Conservation (phyloP, 768 basidiomycete species). For the Postia placenta region DNA sequence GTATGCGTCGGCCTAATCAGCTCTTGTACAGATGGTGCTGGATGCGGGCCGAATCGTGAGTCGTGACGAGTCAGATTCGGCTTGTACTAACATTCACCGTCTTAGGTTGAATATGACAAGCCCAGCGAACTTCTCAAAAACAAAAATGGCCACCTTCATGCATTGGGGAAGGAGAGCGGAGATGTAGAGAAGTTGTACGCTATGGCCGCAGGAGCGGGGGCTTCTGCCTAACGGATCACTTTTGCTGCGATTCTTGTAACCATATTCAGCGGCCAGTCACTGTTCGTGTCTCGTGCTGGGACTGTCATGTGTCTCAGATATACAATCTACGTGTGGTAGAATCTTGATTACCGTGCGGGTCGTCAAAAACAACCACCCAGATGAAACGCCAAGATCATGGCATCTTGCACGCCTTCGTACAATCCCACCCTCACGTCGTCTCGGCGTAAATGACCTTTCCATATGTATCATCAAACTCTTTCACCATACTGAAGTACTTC, state of each 20-base stretch:
- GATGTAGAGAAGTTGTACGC: constrained; percentile 30
- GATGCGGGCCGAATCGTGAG: constrained; percentile 34
- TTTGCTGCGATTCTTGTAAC: too few relatives aligned
- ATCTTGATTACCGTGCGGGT: neutral
- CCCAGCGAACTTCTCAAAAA: constrained; percentile 35
- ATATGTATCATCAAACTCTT: constrained; percentile 42
- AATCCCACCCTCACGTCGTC: constrained; percentile 46
- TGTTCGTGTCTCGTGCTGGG: neutral
- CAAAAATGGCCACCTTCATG: constrained; percentile 27
- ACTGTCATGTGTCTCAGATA: neutral
- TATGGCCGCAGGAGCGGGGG: constrained; percentile 15
- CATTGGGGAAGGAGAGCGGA: constrained; percentile 34
- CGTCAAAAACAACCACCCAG: neutral
- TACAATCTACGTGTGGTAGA: neutral
- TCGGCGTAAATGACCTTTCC: constrained; percentile 50
- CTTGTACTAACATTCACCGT: neutral
- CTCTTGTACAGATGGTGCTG: constrained; percentile 31
- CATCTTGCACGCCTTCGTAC: constrained; percentile 66
- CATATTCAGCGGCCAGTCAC: too few relatives aligned
- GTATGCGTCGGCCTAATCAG: neutral
- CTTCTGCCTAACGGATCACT: neutral
- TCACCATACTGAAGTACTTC: constrained; percentile 47
- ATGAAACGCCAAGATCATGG: constrained; percentile 26
- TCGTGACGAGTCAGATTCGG: neutral
- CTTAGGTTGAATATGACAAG: constrained; percentile 39